phyloP scores from a whole-genome alignment of 2,329 filamentous ascomycete genomes.

The Geoglossum cookeanum region DNA sequence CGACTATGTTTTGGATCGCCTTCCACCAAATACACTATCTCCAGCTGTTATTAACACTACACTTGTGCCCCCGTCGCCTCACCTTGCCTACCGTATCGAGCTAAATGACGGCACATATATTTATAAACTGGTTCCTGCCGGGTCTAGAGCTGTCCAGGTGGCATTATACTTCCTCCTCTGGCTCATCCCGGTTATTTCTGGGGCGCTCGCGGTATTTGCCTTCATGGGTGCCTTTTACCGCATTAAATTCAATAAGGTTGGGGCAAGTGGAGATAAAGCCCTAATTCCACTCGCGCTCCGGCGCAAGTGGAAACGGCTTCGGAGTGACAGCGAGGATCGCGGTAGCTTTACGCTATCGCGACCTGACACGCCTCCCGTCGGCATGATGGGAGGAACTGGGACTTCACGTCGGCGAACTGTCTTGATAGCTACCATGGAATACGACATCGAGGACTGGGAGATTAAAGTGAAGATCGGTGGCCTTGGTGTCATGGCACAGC shows the following conservation, averaged over 20 bases:
- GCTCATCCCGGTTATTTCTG: constrained; percentile 32
- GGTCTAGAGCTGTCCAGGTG: constrained; percentile 34
- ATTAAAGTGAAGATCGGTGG: constrained; percentile 57
- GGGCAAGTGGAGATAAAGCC: neutral
- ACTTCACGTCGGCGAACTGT: constrained; percentile 28
- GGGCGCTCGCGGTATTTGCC: constrained; percentile 29
- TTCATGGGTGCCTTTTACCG: constrained; percentile 44
- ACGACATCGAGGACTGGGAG: constrained; percentile 49
- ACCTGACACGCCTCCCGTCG: neutral
- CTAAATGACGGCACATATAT: constrained; percentile 34
- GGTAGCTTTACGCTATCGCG: neutral
- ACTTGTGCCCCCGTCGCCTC: constrained; percentile 31
- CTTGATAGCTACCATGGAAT: constrained; percentile 52
- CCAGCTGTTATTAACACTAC: constrained; percentile 40
- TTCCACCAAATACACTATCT: constrained; percentile 38
- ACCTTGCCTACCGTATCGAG: constrained; percentile 34
- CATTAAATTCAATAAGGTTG: constrained; percentile 22
- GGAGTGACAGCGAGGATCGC: neutral
- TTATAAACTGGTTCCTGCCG: constrained; percentile 33
- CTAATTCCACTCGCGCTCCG: constrained; percentile 3
- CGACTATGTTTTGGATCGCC: constrained; percentile 40
- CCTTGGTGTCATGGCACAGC: constrained; percentile 48
- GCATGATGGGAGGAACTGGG: neutral
- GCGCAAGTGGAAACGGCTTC: neutral
- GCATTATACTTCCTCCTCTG: constrained; percentile 34